A percentile compares a stretch with the other conserved stretches of the same genome.
Conservation (phyloP, 2,329 filamentous ascomycete genomes). For the Ascochyta lentis region DNA sequence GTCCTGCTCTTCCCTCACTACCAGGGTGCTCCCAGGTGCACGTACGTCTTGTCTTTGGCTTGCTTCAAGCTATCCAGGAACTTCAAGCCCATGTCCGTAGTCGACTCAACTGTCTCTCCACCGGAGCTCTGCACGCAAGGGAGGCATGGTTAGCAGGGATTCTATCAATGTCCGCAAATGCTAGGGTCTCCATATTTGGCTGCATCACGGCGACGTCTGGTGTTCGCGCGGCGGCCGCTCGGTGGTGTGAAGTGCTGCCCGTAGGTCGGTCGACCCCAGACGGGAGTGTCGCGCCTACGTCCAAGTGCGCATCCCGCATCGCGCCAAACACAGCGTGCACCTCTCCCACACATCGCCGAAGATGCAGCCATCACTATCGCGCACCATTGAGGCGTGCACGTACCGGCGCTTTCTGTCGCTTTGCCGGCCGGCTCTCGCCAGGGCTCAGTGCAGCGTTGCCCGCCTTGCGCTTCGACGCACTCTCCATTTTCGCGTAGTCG, state of each 20-base stretch:
- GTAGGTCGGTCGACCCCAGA: conserved; percentile 41
- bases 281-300: conserved; percentile 39
- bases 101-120: conserved; percentile 69
- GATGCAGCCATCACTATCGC: conserved; percentile 20
- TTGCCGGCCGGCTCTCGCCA: conserved; percentile 60
- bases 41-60: conserved; percentile 82
- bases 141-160: conserved; percentile 36
- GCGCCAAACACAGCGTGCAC: conserved; percentile 13
- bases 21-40: conserved; percentile 24
- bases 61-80: conserved; percentile 78
- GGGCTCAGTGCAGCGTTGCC: conserved; percentile 57
- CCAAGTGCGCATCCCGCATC: conserved; percentile 40
- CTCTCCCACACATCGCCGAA: conserved; percentile 4
- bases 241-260: conserved; percentile 37
- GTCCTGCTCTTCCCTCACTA: conserved; percentile 11
- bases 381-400: conserved; percentile 48
- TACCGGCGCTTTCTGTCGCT: conserved; percentile 66
- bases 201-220: conserved; percentile 23
- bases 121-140: conserved; percentile 35
- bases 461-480: conserved; percentile 63
- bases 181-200: conserved; percentile 1
- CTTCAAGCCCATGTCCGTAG: conserved; percentile 72
- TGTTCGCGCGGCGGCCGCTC: conserved; percentile 24
- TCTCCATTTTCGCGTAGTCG: conserved; percentile 48
- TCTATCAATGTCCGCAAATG: conserved; percentile 1